Base-by-base conservation (phyloP, 306 rosid species). In the Rosa persica region DNA sequence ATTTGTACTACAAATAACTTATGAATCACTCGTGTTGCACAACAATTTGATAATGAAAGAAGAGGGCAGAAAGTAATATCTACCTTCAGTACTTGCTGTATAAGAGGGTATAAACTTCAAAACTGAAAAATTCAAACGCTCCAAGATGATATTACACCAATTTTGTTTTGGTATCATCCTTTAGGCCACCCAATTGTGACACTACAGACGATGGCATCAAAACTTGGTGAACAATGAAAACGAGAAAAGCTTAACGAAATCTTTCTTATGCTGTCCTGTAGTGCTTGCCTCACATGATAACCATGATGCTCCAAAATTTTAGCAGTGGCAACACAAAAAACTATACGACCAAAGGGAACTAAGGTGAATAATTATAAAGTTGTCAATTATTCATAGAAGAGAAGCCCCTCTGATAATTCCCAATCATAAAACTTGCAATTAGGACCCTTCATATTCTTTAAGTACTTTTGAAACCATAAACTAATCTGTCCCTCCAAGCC, bases 401-500 rank as follows among this genome's bases (percentile, higher is more conserved):
- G 64, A 73, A 67, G 23, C 65, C 42, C 60, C 49, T 83, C 80
- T 44, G 55, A 46, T 62, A 76, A 69, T 60, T 72, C 65, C 36
- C 82, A 78, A 74, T 58, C 47, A 62, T 69, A 52, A 27, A 75
- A 40, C 23, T 40, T 62, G 36, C 46, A 60, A 9, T 39, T 51
- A 74, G 43, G 43, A 38, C 68, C 76, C 57, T 75, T 42, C 73
- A 30, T 70, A 39, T 69, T 62, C 23, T 54, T 54, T 67, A 39
- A 74, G 27, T 48, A 55, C 66, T 55, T 20, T 60, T 51, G 72
- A 61, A 46, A 48, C 76, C 73, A 75, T 61, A 72, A 72, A 55
- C 83, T 83, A 73, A 86, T 78, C 82, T 34, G 78, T 83, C 84
- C 78, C 75, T 77, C 54, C 78, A 30, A 76, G 42, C 54, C 75